A percentile compares a stretch with the other conserved stretches of the same genome.
phyloP scores from a whole-genome alignment of 208 protist species.

The Trypanosoma boissoni region DNA sequence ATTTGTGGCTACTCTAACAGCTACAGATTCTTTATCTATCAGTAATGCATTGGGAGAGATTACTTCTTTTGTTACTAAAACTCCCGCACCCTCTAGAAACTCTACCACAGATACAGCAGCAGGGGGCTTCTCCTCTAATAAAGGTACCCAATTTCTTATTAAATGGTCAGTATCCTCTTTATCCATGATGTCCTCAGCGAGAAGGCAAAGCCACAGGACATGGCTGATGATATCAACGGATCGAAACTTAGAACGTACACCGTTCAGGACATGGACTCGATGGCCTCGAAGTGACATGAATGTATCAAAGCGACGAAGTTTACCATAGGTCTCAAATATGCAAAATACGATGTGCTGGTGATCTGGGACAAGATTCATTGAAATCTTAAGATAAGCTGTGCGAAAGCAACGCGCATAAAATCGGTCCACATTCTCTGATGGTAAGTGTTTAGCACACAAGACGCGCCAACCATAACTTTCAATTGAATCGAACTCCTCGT shows the following conservation, averaged over 20 bases:
- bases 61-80: no score
- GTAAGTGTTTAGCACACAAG: conserved; percentile 14
- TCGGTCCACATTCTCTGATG: conserved; percentile 30
- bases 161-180: conserved; percentile 14
- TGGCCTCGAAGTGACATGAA: conserved; percentile 77
- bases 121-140: not conserved
- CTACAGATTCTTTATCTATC: no score
- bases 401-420: conserved; percentile 49
- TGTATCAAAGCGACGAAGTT: conserved; percentile 56
- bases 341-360: conserved; percentile 32
- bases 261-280: conserved; percentile 52
- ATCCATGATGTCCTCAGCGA: conserved; percentile 48
- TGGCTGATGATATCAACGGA: conserved; percentile 19
- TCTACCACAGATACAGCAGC: not conserved
- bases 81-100: no score
- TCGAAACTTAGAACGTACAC: conserved; percentile 5
- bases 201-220: conserved; percentile 61
- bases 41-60: no score
- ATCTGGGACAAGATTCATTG: not conserved
- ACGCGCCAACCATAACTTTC: no score
- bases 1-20: not conserved
- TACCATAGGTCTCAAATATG: conserved; percentile 61
- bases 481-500: no score
- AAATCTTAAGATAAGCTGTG: conserved; percentile 16
- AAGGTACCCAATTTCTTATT: conserved; percentile 7